Conservation (phyloP, 2,329 filamentous ascomycete genomes). For the Sphaerulina vaccinii region DNA sequence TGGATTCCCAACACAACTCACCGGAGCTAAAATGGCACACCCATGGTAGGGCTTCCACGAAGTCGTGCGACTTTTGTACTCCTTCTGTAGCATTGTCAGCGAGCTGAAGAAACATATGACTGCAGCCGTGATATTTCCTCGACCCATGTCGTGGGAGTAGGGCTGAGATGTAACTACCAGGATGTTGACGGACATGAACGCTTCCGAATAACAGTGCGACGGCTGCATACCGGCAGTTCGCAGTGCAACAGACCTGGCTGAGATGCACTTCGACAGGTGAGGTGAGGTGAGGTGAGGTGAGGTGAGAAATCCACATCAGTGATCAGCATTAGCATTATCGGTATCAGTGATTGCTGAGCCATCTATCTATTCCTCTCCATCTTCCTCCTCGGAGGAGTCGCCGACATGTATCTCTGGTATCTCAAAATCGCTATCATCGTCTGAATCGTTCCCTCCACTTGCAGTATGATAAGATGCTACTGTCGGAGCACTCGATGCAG, state of each 20-base stretch:
- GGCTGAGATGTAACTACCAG: conserved; percentile 5
- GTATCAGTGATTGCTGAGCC: neutral
- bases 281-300: too few species aligned
- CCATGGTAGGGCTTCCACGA: neutral
- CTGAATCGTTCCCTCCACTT: conserved; percentile 12
- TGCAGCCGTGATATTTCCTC: conserved; percentile 1
- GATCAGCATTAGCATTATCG: too few species aligned
- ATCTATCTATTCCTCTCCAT: conserved; percentile 3
- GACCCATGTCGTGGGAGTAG: neutral
- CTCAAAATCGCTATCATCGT: conserved; percentile 39
- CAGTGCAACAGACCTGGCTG: too few species aligned
- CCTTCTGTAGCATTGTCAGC: conserved; percentile 1
- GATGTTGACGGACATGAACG: neutral
- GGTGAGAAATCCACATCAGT: too few species aligned
- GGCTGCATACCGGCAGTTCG: too few species aligned
- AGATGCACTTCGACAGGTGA: too few species aligned
- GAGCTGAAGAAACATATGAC: neutral
- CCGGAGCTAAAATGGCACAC: too few species aligned
- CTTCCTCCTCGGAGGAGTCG: conserved; percentile 6
- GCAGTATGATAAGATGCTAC: conserved; percentile 17
- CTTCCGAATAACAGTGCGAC: neutral
- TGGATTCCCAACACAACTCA: too few species aligned
- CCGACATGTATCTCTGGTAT: conserved; percentile 30
- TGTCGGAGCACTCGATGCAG: conserved; percentile 4
- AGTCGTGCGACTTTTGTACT: neutral